Base-by-base conservation (phyloP, 169 alveolate species). In the Eimeria necatrix region DNA sequence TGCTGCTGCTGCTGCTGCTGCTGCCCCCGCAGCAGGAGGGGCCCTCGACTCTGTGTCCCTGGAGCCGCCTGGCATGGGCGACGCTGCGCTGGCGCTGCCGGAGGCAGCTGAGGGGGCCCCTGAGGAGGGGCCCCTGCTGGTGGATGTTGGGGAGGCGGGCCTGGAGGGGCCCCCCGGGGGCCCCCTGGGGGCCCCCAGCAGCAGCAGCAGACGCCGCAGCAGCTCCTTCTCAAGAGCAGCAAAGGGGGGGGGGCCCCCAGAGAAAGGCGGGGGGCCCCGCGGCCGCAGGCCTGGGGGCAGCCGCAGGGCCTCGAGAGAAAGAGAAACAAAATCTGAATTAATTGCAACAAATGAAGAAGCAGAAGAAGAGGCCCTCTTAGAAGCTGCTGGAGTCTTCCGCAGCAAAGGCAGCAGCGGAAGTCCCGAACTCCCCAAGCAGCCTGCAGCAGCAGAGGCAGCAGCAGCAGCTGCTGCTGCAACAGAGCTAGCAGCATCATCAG, bases 241-340 rank as follows among this genome's bases (percentile, higher is more conserved):
- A 7, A 70, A 51, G 26, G 78, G 78, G 0, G 78, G 48, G 81
- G 81, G 81, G 52, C 81, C 52, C 52, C 81, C 10, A n/a, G 52
- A 26, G 51, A n/a, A 51, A 16, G 76, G 26, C 76, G 26, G 76
- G 41, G 41, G 41, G 41, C 41, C 41, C 41, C 41, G 41, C 2
- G 41, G 41, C 41, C 41, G 3, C 41, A 32, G 64, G 64, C 4
- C 20, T 0, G 61, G 18, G 8, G 64, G 64, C 22, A 26, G 32
- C 71, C 8, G 61, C 90, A 81, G 71, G 73, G 90, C 73, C 20
- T 49, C 22, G 90, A 52, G 7, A 81, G 90, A 81, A 71, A 81
- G 18, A 81, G 90, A 32, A 32, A 32, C 41, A 32, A 32, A 32
- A 32, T 32, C 41, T 32, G 41, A 32, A 32, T 32, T 32, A 32